These are phyloP conservation scores for Seiridium cupressi DNA, from an alignment of 2,329 filamentous ascomycete species.

Conservation along the genomic window DNA sequence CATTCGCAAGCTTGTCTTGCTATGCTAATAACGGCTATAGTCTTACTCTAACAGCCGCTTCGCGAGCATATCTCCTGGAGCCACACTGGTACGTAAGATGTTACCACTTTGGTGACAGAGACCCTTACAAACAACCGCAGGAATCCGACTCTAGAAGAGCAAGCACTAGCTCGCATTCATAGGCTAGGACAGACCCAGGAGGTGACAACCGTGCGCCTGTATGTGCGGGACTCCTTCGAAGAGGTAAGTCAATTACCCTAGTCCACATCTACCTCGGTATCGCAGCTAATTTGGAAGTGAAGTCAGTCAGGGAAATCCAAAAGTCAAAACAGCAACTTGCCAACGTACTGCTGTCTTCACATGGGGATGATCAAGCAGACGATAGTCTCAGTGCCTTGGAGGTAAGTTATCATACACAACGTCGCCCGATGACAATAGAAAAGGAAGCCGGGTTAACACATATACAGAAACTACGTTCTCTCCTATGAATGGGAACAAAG, in stretches of 20 bases:
- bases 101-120: neutral
- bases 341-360: neutral
- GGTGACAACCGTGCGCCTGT: conserved; percentile 36
- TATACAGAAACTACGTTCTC: neutral
- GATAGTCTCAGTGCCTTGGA: neutral
- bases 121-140: conserved; percentile 14
- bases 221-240: conserved; percentile 37
- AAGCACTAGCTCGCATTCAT: conserved; percentile 38
- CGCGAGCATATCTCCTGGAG: conserved; percentile 47
- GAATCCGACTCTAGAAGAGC: conserved; percentile 43
- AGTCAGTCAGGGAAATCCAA: neutral
- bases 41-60: conserved; percentile 45
- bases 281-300: neutral
- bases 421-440: neutral
- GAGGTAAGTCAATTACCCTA: conserved; percentile 17
- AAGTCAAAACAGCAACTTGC: neutral
- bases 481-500: neutral
- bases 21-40: conserved; percentile 20
- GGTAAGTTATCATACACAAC: neutral
- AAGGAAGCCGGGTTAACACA: neutral
- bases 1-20: neutral
- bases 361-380: neutral
- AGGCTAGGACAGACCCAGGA: conserved; percentile 31
- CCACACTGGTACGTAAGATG: conserved; percentile 38
- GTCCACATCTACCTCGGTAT: fast-evolving